Base-by-base conservation (phyloP, 139 green algal species). In the Auxenochlorella protothecoides region DNA sequence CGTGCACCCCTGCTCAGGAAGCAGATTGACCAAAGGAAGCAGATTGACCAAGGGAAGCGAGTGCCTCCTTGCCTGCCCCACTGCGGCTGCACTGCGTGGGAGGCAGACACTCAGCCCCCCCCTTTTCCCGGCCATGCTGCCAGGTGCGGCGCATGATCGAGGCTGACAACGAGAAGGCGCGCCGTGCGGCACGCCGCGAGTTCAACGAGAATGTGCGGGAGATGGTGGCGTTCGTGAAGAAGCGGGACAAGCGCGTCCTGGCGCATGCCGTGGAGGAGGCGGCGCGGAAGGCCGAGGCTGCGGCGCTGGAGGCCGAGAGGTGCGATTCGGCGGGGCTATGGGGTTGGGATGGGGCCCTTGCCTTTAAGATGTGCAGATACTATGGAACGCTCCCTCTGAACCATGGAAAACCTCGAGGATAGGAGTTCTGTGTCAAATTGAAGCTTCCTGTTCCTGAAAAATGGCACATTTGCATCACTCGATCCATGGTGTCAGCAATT, bases 121-220 rank as follows among this genome's bases (percentile, higher is more conserved):
- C 15, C 15, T 0, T 66, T 62, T 27, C 53, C 7, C 61, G 53
- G 27, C 27, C 27, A 44, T 44, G 27, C 27, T 44, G 27, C 27
- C 80, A 94, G 81, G 78, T 94, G 53, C 84, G 92, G 16, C 81
- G 93, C 60, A 71, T 81, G 10, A 98, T 98, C 88, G 92, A 98
- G 83, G 86, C 91, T 2, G 93, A 98, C 90, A 98, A 85, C 86
- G 93, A 14, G 85, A 98, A 95, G 79, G 80, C 90, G 57, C 84
- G 91, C 44, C 79, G 89, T 57, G 71, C 81, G 11, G 97, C 97
- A 84, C 90, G 96, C 80, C 87, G 91, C 0, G 93, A 98, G 59
- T 97, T 85, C 83, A 92, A 91, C 67, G 91, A 97, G 67, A 79
- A 66, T 12, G 89, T 98, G 54, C 80, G 93, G 5, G 79, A 92